Base-by-base conservation (phyloP, 208 protist species). In the Wallacemonas sp. region DNA sequence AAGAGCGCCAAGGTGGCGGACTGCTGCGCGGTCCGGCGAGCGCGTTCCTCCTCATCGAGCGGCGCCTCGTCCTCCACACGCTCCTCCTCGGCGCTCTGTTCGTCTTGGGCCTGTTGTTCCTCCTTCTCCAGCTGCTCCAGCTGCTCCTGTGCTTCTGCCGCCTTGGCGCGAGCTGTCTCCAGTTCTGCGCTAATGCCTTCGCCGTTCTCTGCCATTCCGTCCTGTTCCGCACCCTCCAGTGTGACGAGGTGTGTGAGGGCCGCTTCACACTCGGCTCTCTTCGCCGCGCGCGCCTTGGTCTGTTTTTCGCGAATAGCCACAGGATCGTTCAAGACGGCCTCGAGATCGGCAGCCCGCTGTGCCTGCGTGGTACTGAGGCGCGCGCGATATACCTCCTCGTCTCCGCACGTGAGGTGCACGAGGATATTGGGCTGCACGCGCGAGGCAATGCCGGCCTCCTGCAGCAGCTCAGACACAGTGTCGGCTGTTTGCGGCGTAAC, bases 351-450 rank as follows among this genome's bases (percentile, higher is more conserved):
- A 15, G 45, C 55, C 1, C 15, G 26, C 15, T n/a, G n/a, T n/a
- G n/a, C n/a, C n/a, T n/a, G n/a, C n/a, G n/a, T n/a, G n/a, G n/a
- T n/a, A n/a, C n/a, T n/a, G n/a, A n/a, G n/a, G n/a, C 73, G 69
- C 26, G 81, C 80, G 6, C 24, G 19, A 26, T 88, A 77, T 56
- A 89, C 67, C 1, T 70, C 70, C 19, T 71, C 59, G 26, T 82
- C 76, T 6, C 55, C n/a, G n/a, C n/a, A 36, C 30, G 71, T 73
- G 21, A 93, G 31, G 31, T 92, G 75, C 38, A 93, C 72, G 47
- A 96, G 79, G 49, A 75, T 39, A 51, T 56, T 79, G 8, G 86
- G 90, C 51, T 30, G 51, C 24, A 38, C 51, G 31, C 28, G 26
- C 5, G 51, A 41, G 28, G 51, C 15, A 22, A 81, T 21, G 36